These are phyloP conservation scores for Citrullus colocynthis DNA, from an alignment of 306 rosid species.

Conservation along the genomic window DNA sequence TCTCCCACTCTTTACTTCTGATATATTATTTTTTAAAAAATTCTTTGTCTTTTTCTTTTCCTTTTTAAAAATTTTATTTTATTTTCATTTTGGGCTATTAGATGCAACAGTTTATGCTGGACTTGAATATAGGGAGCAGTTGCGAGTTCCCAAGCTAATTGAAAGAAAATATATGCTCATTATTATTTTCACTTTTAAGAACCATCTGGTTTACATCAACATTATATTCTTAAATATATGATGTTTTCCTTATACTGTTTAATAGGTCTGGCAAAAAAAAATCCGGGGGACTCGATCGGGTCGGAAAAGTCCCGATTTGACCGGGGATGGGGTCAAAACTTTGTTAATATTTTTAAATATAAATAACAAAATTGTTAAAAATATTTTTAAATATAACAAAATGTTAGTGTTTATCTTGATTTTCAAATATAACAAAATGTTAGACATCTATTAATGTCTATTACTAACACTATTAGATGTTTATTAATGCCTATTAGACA, in stretches of 20 bases:
- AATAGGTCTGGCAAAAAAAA: not conserved
- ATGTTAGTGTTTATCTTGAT: no score
- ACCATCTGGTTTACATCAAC: no score
- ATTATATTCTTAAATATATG: not conserved
- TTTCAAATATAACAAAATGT: no score
- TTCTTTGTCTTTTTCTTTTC: not conserved
- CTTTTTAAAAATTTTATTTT: not conserved
- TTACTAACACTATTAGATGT: no score
- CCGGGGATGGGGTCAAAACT: no score
- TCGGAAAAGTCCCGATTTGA: no score
- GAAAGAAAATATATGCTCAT: not conserved
- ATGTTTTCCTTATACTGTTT: not conserved
- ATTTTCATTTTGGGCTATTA: not conserved
- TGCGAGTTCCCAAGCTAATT: not conserved
- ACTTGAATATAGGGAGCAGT: not conserved
- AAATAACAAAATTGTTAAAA: no score
- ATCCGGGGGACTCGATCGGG: no score
- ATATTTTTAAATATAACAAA: no score
- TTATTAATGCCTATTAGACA: no score
- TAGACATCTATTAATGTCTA: no score
- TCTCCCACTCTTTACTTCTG: not conserved
- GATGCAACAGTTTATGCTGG: not conserved
- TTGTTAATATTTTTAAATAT: no score
- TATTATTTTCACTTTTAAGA: not conserved
- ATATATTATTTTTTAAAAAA: not conserved